Base-by-base conservation (phyloP, 1,284 basidiomycete species). In the Ceratorhiza oryzae-sativae region DNA sequence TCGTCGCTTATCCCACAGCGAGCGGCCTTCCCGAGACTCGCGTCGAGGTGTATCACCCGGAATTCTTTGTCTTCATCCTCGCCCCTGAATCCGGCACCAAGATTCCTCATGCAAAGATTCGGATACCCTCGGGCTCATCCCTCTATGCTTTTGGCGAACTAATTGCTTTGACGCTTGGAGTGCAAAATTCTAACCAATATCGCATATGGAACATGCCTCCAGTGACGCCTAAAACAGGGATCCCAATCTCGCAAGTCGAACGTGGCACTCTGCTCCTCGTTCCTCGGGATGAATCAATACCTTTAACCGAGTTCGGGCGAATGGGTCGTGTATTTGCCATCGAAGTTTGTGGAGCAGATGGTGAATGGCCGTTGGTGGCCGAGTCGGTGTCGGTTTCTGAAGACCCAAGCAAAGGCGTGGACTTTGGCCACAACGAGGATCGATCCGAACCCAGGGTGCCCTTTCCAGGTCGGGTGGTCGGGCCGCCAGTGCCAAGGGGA, bases 41-140 rank as follows among this genome's bases (percentile, higher is more conserved):
- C 15, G 82, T 98, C 73, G 95, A 98, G 80, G 85, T 97, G 61
- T 86, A 87, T 68, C 94, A 94, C n/a, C 89, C 90, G 1, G 82
- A 83, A 39, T 83, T 96, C 77, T 86, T 85, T 73, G 85, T 90
- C 30, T 86, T 56, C 45, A 53, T 63, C 2, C 55, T 71, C 8
- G 0, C 20, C n/a, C n/a, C 56, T 45, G 20, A 59, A 39, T 20
- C 34, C 25, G 30, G 36, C n/a, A 9, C 48, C n/a, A 36, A 46
- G 10, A 74, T 68, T 20, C 32, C 62, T 15, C 30, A 39, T n/a
- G 45, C 63, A n/a, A 48, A 48, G 20, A 75, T 79, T 36, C 75
- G 83, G 25, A 73, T 78, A 36, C 76, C 79, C 5, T 72, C 78
- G 25, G 67, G 55, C 34, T 20, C 55, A 55, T 60, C 73, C 15